Evolutionary conservation across 2,329 filamentous ascomycete genomes (phyloP), one percentile per base, ranked within the genome.

Genomic region (Ophiosphaerella herpotricha): DNA sequence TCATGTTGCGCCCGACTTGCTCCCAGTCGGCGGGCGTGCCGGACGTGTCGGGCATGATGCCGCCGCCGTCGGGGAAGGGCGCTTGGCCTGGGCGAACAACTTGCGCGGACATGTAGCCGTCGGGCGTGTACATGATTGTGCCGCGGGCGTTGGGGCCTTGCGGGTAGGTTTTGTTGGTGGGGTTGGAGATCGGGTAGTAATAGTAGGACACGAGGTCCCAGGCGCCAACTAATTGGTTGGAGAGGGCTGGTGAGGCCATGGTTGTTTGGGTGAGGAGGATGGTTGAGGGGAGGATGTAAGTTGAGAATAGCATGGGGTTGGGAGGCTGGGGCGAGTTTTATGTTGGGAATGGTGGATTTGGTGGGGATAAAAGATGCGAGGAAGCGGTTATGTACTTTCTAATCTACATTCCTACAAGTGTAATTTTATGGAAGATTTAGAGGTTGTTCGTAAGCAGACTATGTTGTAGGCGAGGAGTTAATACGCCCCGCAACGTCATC

Each of bases 101-200:
- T 49, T 73, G 67, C 24, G 71, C 70, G 12, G 68, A 70, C 67
- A 74, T 70, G 60, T 74, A 71, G 24, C 72, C 70, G 52, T 73
- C 69, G 9, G 70, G 67, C 0, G 72, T 73, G 58, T 74, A 74
- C 59, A 73, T 63, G 52, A 74, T 72, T 52, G 70, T 71, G 12
- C 72, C 72, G 7, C 63, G 66, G 36, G 67, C 67, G 45, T 68
- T 67, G 47, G 65, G 63, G n/a, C 69, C 71, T 65, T 73, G 72
- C 11, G 72, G 72, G 43, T 66, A 72, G 11, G 66, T 29, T 33
- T 39, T 49, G 18, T 44, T 41, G 5, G 44, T 29, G 2, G 45
- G 40, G 26, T 34, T 18, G 18, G 43, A 24, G 16, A 43, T 16
- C n/a, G 42, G 14, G 39, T 52, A 39, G n/a, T 48, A 39, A 29